Evolutionary conservation across 441 rosid species (phyloP), one percentile per base, ranked within the genome.

Genomic region (Manihot esculenta): DNA sequence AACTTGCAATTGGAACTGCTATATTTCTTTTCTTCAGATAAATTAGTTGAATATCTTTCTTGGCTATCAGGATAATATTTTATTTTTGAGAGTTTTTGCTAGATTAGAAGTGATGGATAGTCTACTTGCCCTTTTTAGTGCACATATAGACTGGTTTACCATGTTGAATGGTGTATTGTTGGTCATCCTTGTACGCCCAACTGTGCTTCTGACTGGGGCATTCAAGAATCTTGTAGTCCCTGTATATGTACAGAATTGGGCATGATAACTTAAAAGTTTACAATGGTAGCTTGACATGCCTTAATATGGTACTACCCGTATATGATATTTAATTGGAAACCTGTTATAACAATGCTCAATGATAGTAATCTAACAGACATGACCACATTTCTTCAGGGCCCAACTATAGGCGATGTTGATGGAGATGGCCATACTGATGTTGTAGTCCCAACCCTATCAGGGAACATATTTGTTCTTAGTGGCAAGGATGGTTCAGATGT

Each of bases 391-490:
- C 74, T n/a, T 63, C 87, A 96, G 98, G 98, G 97, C 63, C 93
- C 96, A 57, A 77, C 98, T 41, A 70, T 96, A 38, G 98, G 99
- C 42, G 99, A 96, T 77, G 92, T 96, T 71, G 92, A 96, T 80
- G 98, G 99, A 21, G 99, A 96, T 77, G 99, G 98, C 44, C 95
- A 78, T 74, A 90, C 99, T 56, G 98, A 93, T 77, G 84, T 96
- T 69, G 99, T 96, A 38, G 87, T 96, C 78, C 93, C 99, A 63
- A 96, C 99, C 15, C 58, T 92, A 74, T 93, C 98, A 0, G 99
- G 99, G 75, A 92, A 92, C 78, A 87, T 93, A 66, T 90, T 88
- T 66, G 98, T 94, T 72, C 92, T 96, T 41, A 93, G 93, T 57
- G 98, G 99, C 76, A 93, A 86, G 82, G 99, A 96, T 83, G 99